A percentile compares a stretch with the other conserved stretches of the same genome.
Evolutionary conservation across 2,329 filamentous ascomycete genomes (phyloP).

Genomic region (Diaporthe eres): DNA sequence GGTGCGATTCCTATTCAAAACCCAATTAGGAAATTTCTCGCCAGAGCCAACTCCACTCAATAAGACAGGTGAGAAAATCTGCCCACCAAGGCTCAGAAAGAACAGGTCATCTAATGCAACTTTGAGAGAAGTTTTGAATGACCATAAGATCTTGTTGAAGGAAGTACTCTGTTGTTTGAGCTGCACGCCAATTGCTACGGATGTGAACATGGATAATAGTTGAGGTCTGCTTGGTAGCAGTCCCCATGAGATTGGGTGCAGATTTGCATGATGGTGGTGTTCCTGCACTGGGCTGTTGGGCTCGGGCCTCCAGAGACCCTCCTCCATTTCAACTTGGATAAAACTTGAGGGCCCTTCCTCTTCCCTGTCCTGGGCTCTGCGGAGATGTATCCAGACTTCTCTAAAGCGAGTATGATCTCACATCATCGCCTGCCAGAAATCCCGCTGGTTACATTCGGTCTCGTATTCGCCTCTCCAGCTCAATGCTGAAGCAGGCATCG

Average conservation of each 20-base stretch:
- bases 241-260: not conserved
- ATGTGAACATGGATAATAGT: not conserved
- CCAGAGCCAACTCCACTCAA: not conserved
- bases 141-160: not conserved
- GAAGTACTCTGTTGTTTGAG: not conserved
- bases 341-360: no score
- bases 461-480: slow-evolving; percentile 5
- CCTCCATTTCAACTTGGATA: not conserved
- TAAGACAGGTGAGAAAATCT: not conserved
- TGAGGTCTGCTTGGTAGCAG: not conserved
- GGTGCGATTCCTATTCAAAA: slow-evolving; percentile 25
- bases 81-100: not conserved
- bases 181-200: not conserved
- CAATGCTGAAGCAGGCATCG: not conserved
- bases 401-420: no score
- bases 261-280: not conserved
- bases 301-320: not conserved
- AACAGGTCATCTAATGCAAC: not conserved
- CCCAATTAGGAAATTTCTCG: slow-evolving; percentile 26
- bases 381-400: no score
- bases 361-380: no score
- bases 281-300: not conserved
- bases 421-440: not conserved
- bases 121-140: not conserved
- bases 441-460: slow-evolving; percentile 6